phyloP scores from a whole-genome alignment of 352 stramenopile genomes.

The Pythium guiyangense region DNA sequence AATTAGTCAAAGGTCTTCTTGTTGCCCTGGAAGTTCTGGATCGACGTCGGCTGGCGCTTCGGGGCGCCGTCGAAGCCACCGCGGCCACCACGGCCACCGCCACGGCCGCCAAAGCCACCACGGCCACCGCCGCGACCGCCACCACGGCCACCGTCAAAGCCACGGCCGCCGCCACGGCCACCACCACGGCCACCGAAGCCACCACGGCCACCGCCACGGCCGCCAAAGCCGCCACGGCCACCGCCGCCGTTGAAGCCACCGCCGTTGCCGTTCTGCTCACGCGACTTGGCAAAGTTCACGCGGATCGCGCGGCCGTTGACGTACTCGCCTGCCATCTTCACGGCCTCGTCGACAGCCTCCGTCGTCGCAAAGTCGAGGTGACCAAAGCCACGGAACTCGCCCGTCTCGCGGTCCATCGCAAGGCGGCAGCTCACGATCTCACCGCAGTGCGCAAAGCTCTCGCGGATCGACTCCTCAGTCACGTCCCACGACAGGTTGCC shows the following conservation, averaged over 20 bases:
- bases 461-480: conserved; percentile 91
- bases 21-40: conserved; percentile 93
- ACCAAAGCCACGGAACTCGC: conserved; percentile 97
- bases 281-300: conserved; percentile 93
- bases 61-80: conserved; percentile 65
- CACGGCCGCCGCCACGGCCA: conserved; percentile 34
- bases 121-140: conserved; percentile 22
- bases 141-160: conserved; percentile 31
- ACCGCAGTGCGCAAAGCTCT: conserved; percentile 93
- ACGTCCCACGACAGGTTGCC: conserved; percentile 97
- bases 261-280: conserved; percentile 19
- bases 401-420: conserved; percentile 95
- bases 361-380: conserved; percentile 97
- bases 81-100: conserved; percentile 39
- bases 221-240: conserved; percentile 48
- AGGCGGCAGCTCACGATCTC: conserved; percentile 94
- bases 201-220: conserved; percentile 45
- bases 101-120: conserved; percentile 26
- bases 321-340: conserved; percentile 91
- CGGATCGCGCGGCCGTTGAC: conserved; percentile 92
- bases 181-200: conserved; percentile 58
- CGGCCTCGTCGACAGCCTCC: conserved; percentile 89
- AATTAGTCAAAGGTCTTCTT: conserved; percentile 97
- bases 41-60: conserved; percentile 85
- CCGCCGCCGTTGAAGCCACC: conserved; percentile 49